These are phyloP conservation scores for Fusarium chuoi DNA, from an alignment of 2,329 filamentous ascomycete species.

Conservation along the genomic window DNA sequence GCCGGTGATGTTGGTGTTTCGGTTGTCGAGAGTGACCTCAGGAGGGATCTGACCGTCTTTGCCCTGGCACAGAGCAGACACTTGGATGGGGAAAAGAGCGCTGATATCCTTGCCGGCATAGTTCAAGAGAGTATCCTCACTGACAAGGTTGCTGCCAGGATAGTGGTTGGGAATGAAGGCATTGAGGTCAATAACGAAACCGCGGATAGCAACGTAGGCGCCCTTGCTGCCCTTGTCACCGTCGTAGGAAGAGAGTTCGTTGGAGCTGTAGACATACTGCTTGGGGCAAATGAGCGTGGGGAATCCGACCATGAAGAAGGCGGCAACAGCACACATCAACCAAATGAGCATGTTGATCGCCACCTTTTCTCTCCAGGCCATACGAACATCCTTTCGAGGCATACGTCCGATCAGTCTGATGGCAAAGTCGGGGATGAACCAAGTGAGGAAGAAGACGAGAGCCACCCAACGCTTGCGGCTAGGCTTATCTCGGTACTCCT, in stretches of 20 bases:
- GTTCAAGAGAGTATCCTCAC: conserved; percentile 69
- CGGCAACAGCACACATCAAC: conserved; percentile 79
- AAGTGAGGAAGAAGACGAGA: conserved; percentile 85
- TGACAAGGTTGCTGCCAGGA: conserved; percentile 70
- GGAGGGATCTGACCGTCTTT: conserved; percentile 71
- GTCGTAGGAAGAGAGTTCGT: conserved; percentile 78
- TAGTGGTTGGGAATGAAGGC: conserved; percentile 75
- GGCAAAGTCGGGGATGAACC: conserved; percentile 84
- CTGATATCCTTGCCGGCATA: conserved; percentile 93
- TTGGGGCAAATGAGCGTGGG: conserved; percentile 89
- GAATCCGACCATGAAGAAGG: conserved; percentile 92
- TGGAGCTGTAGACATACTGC: conserved; percentile 85
- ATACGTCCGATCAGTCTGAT: conserved; percentile 83
- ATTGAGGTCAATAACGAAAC: conserved; percentile 86
- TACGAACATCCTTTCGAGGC: conserved; percentile 89
- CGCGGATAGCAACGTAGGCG: conserved; percentile 85
- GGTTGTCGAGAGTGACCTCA: conserved; percentile 86
- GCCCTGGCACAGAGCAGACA: conserved; percentile 89
- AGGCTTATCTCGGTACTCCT: conserved; percentile 79
- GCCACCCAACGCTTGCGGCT: conserved; percentile 93
- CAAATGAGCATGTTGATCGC: conserved; percentile 99
- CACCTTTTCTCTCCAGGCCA: conserved; percentile 96
- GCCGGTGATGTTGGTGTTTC: conserved; percentile 77
- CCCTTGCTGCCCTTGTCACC: conserved; percentile 71
- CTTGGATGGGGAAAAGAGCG: conserved; percentile 89